Evolutionary conservation across 2,329 filamentous ascomycete genomes (phyloP), one percentile per base, ranked within the genome.

Genomic region (Cladosporium sp.): DNA sequence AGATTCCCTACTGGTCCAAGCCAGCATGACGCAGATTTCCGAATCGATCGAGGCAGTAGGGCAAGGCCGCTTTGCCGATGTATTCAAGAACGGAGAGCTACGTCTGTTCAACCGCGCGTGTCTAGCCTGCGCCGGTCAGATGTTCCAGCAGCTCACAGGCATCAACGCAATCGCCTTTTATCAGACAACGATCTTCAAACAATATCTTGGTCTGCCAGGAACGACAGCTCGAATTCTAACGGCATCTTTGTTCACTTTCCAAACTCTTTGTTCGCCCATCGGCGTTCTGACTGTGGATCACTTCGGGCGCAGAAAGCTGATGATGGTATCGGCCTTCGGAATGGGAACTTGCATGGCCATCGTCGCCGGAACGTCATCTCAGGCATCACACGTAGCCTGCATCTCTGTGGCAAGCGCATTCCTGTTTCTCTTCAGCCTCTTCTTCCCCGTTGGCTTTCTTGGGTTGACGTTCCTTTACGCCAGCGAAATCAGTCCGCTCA

Each of bases 391-490:
- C 62, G 67, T 67, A 2, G 52, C 67, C 1, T 72, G 78, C 2
- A 71, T 76, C 53, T 73, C 80, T 36, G 73, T 71, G 0, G 76
- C 76, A 0, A 77, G 75, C 0, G 71, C 78, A 54, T 80, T 80
- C 62, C 72, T 83, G 42, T 83, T 78, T 63, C 62, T 79, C 40
- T 83, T 79, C 68, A 78, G 81, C 64, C 78, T 76, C 57, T 82
- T 82, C 64, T 76, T 80, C 38, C 78, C 77, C 0, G 76, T 81
- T 50, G 79, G 78, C 0, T 81, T 80, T 66, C 69, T 80, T 0
- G 79, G 79, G 1, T 73, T 78, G 27, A 81, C 79, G 57, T 82
- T 81, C 66, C 67, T 82, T 16, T 83, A 82, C 64, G 78, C 77
- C 51, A 75, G 78, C 1, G 79, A 82, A 58, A 69, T 82, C 15